Evolutionary conservation across 2,329 filamentous ascomycete genomes (phyloP).

Genomic region (Xylariaceae sp.): DNA sequence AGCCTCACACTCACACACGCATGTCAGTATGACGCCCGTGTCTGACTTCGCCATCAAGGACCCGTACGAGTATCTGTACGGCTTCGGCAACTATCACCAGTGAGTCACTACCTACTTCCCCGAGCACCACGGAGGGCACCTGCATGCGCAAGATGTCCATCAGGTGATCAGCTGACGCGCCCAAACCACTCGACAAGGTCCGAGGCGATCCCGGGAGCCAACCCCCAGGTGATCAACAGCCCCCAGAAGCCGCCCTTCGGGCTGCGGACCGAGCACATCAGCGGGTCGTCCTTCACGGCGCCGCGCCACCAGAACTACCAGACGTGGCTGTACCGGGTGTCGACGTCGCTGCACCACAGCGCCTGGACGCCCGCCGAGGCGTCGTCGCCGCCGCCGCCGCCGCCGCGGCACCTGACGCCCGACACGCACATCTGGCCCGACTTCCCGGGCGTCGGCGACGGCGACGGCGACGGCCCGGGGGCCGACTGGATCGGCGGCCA

Average conservation of each 20-base stretch:
- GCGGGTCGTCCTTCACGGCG: constrained; percentile 64
- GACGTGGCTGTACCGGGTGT: constrained; percentile 64
- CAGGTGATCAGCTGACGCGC: background rate
- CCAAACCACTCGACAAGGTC: too few relatives aligned
- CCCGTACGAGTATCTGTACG: constrained; percentile 9
- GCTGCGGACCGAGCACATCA: constrained; percentile 75
- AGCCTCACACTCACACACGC: background rate
- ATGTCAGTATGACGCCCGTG: constrained; percentile 4
- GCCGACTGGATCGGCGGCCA: constrained; percentile 50
- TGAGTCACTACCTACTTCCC: constrained; percentile 1
- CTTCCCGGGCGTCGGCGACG: constrained; percentile 60
- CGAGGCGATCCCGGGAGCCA: constrained; percentile 66
- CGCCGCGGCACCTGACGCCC: constrained; percentile 61
- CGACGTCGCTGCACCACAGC: constrained; percentile 55
- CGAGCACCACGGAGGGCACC: background rate
- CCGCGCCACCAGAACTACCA: constrained; percentile 62
- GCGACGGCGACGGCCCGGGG: too few relatives aligned
- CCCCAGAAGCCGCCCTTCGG: constrained; percentile 73
- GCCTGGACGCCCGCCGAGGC: constrained; percentile 42
- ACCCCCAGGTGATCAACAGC: constrained; percentile 71
- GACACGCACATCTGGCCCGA: constrained; percentile 76
- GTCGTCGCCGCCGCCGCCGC: constrained; percentile 10
- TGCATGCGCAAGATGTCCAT: too few relatives aligned
- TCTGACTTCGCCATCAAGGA: constrained; percentile 10
- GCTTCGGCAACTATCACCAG: constrained; percentile 13